Percentiles rank a stretch among this genome's conserved stretches.
These are phyloP conservation scores for Pseudocercospora cruenta DNA, from an alignment of 2,329 filamentous ascomycete genomes.

Conservation along the genomic window DNA sequence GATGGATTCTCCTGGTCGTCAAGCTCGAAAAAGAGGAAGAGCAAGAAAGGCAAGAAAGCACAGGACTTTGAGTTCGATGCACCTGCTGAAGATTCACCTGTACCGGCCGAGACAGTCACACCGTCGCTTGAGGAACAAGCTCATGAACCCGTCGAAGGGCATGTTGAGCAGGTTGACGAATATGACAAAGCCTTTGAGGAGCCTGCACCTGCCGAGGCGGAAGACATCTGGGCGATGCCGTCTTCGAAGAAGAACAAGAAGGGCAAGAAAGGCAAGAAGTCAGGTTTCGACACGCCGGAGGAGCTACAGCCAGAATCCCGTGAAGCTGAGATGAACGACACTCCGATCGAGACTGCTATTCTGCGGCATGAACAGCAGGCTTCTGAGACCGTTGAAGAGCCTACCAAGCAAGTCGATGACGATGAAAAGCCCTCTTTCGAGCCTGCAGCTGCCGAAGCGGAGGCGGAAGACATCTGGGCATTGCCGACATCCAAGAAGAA, in stretches of 20 bases:
- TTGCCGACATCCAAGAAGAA: slow-evolving; percentile 13
- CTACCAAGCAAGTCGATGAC: neutral
- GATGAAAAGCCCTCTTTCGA: neutral
- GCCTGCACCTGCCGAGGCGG: neutral
- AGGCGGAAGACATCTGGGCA: slow-evolving; percentile 11
- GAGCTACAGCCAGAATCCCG: slow-evolving; percentile 21
- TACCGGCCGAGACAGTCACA: neutral
- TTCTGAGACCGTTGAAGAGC: neutral
- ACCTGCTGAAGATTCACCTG: neutral
- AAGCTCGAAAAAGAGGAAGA: slow-evolving; percentile 28
- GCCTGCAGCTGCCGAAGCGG: neutral
- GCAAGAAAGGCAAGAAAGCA: slow-evolving; percentile 28
- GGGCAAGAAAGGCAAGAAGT: slow-evolving; percentile 49
- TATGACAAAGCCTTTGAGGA: neutral
- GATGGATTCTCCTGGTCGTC: slow-evolving; percentile 16
- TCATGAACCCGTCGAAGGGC: neutral
- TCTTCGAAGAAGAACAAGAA: slow-evolving; percentile 31
- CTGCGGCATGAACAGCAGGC: neutral
- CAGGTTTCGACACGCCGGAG: slow-evolving; percentile 26
- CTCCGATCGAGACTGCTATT: neutral
- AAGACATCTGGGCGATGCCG: slow-evolving; percentile 7
- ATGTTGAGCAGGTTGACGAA: neutral
- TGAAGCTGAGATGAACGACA: neutral
- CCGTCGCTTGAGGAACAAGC: neutral
- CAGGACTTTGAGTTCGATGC: neutral